Conservation (phyloP, 345 rosid genomes). For the Lepidium africanum region DNA sequence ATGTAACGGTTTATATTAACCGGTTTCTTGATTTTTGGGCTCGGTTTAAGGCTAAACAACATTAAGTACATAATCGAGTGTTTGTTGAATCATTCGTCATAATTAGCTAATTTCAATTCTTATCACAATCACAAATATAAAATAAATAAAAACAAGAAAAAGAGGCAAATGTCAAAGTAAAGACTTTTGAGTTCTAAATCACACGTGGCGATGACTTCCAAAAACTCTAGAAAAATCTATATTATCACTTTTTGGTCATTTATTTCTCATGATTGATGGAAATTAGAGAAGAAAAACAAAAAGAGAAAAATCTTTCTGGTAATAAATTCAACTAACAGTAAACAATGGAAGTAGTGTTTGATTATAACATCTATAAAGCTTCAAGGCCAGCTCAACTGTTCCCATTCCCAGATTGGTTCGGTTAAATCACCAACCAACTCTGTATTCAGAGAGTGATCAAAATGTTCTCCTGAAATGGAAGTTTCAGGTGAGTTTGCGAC, state of each 20-base stretch:
- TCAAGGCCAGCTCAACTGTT: conserved; percentile 41
- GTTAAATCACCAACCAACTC: conserved; percentile 30
- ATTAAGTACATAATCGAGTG: background rate
- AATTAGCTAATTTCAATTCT: background rate
- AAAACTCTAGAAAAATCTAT: background rate
- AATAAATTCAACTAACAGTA: background rate
- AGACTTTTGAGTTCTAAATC: background rate
- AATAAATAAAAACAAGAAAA: too few species aligned
- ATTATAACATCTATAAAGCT: background rate
- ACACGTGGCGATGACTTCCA: background rate
- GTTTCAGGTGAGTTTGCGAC: conserved; percentile 40
- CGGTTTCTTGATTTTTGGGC: background rate
- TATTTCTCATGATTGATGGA: background rate
- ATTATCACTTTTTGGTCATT: background rate
- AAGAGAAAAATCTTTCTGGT: background rate
- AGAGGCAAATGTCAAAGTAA: too few species aligned
- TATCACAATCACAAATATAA: too few species aligned
- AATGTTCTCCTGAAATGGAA: conserved; percentile 34
- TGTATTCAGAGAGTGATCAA: conserved; percentile 26
- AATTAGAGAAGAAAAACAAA: background rate
- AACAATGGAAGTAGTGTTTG: background rate
- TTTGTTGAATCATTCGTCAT: background rate
- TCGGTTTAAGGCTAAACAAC: background rate
- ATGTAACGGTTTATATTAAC: background rate
- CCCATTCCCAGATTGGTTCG: conserved; percentile 51